phyloP scores from a whole-genome alignment of 345 rosid genomes.

The Eucalyptus lansdowneana region DNA sequence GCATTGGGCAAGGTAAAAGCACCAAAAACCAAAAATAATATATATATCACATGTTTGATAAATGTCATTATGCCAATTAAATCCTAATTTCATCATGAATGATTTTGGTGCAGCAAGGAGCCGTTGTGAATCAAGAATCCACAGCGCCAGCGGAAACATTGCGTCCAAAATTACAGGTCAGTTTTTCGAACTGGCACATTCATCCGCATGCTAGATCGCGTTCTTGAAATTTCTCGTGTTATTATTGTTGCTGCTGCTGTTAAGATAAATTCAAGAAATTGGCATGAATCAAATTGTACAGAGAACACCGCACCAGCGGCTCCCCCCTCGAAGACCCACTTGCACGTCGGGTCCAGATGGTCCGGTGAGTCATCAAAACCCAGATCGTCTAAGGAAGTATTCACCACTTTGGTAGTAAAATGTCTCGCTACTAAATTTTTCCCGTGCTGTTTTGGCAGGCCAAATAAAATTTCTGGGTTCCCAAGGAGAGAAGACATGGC shows the following conservation, averaged over 20 bases:
- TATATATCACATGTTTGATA: not conserved
- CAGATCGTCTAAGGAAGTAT: not conserved
- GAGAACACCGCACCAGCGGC: slow-evolving; percentile 70
- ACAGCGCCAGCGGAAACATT: slow-evolving; percentile 43
- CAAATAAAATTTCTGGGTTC: not conserved
- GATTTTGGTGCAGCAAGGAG: slow-evolving; percentile 51
- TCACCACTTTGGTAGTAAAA: not conserved
- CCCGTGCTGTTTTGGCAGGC: not conserved
- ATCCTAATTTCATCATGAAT: not conserved
- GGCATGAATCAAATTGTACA: not conserved
- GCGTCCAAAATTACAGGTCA: slow-evolving; percentile 65
- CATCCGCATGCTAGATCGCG: not conserved
- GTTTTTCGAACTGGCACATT: no score
- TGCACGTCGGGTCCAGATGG: slow-evolving; percentile 40
- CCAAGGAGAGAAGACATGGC: not conserved
- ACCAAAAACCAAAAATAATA: not conserved
- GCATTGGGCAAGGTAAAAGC: slow-evolving; percentile 54
- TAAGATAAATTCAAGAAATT: not conserved
- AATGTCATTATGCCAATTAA: not conserved
- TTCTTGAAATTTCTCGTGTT: not conserved
- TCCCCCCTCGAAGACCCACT: slow-evolving; percentile 63
- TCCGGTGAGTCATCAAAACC: slow-evolving; percentile 4
- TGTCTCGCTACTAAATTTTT: not conserved
- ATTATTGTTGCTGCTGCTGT: not conserved
- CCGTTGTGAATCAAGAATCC: slow-evolving; percentile 29